Evolutionary conservation across 2,329 filamentous ascomycete genomes (phyloP), one percentile per base, ranked within the genome.

Genomic region (Ophiostoma perfectum): DNA sequence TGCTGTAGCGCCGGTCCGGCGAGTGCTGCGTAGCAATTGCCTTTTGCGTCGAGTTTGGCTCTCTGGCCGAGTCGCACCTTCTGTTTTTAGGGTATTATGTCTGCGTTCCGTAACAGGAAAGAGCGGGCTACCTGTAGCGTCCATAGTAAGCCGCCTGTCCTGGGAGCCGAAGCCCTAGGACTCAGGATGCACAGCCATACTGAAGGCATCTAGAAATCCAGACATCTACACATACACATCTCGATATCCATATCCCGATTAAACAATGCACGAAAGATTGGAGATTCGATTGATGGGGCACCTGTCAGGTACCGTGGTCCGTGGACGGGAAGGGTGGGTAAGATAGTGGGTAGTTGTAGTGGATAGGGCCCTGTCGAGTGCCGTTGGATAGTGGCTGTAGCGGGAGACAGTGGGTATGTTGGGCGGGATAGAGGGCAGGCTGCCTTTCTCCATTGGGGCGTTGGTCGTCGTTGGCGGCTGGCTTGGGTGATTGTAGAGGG

Each of bases 261-360:
- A 60, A 11, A 55, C 27, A 18, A 55, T 62, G 58, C 39, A 63
- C 16, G 41, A 41, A 12, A 41, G 41, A 38, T 18, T 41, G 36
- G 38, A 64, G 63, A 64, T 64, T 69, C 64, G 64, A 62, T 69
- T 52, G 64, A 62, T 47, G 69, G 58, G 63, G 45, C 44, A 67
- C 42, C 70, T 72, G 71, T 71, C 71, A 72, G 71, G 71, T 72
- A 72, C 71, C 69, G 69, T 70, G 70, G 70, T 68, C 69, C 64
- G 69, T 70, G 64, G 27, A 70, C 60, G 70, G 71, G 71, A 68
- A 70, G 70, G 69, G 65, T 65, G 64, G 64, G 64, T 65, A 44
- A 39, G 44, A 39, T 65, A 65, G 70, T 70, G 71, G 70, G 39
- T 71, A 70, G 64, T 64, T 66, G 68, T 68, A 69, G 71, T 69